These are phyloP conservation scores for Botrytis aclada DNA, from an alignment of 2,329 filamentous ascomycete genomes.

Conservation along the genomic window DNA sequence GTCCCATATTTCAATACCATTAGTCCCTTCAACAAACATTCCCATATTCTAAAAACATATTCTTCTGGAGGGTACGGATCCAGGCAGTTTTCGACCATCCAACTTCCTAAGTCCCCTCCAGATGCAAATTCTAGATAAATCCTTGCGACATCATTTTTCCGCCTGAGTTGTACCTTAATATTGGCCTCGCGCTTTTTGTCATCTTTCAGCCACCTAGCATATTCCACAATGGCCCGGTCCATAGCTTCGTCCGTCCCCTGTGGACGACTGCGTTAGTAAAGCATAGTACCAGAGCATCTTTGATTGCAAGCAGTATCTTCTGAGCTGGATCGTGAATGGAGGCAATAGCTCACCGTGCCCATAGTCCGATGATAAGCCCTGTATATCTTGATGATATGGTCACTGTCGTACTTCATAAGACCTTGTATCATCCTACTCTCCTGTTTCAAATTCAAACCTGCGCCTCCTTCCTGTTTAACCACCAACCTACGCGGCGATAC, in stretches of 20 bases:
- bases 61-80: background rate
- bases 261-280: background rate
- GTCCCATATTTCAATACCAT: conserved; percentile 10
- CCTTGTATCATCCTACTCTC: background rate
- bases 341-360: background rate
- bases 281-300: too few relatives aligned
- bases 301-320: background rate
- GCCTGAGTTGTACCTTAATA: background rate
- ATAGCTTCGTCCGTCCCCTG: background rate
- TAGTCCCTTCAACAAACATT: conserved; percentile 11
- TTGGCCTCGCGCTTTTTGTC: background rate
- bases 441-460: background rate
- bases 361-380: conserved; percentile 9
- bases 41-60: conserved; percentile 9
- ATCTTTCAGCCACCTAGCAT: too few relatives aligned
- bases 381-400: conserved; percentile 14
- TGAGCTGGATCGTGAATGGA: background rate
- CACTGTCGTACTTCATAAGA: conserved; percentile 13
- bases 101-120: background rate
- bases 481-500: background rate
- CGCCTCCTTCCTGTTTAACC: conserved; percentile 10
- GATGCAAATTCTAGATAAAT: conserved; percentile 15
- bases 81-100: background rate
- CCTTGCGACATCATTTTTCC: background rate
- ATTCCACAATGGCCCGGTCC: background rate